A percentile compares a stretch with the other conserved stretches of the same genome.
These are phyloP conservation scores for Pythium dissimile DNA, from an alignment of 352 stramenopile species.

Conservation along the genomic window DNA sequence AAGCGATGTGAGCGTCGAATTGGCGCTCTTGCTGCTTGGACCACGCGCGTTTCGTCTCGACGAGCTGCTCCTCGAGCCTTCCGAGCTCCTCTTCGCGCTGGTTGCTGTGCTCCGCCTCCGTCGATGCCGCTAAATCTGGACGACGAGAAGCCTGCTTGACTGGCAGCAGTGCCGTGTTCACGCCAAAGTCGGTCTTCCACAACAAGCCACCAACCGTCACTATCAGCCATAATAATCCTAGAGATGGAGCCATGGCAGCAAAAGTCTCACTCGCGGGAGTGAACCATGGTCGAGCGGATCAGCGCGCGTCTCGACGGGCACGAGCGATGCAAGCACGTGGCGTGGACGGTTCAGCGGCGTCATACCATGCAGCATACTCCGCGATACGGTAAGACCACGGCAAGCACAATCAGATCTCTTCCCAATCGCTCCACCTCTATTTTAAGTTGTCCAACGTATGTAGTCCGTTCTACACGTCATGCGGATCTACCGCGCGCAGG, in stretches of 20 bases:
- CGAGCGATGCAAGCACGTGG: slow-evolving; percentile 20
- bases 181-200: slow-evolving; percentile 11
- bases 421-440: no score
- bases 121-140: no score
- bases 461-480: no score
- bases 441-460: no score
- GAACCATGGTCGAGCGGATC: slow-evolving; percentile 14
- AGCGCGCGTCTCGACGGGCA: slow-evolving; percentile 12
- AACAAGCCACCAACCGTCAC: background rate
- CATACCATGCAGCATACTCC: background rate
- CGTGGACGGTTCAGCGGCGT: background rate
- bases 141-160: no score
- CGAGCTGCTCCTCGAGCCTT: slow-evolving; percentile 2
- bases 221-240: background rate
- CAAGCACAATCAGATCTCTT: no score
- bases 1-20: slow-evolving; percentile 5
- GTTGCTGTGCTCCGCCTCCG: no score
- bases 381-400: no score
- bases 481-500: background rate
- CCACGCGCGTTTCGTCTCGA: slow-evolving; percentile 8
- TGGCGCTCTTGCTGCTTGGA: slow-evolving; percentile 5
- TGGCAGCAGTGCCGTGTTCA: slow-evolving; percentile 8
- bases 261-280: background rate
- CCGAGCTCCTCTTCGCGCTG: slow-evolving; percentile 14
- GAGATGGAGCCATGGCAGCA: background rate